Base-by-base conservation (phyloP, 1,139 yeast genomes). In the Pichia sp. region DNA sequence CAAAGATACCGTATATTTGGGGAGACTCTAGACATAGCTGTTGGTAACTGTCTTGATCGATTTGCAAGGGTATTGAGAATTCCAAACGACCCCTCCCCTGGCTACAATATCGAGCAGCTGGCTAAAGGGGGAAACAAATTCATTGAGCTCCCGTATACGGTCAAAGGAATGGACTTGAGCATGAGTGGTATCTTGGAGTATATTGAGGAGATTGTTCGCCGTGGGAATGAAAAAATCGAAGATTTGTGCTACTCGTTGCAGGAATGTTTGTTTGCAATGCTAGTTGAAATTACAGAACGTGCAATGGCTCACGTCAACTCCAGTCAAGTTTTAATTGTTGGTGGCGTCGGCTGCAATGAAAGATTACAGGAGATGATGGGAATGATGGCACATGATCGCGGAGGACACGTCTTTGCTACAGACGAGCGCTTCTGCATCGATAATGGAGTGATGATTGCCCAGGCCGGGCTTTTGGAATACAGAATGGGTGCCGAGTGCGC, bases 371-470 rank as follows among this genome's bases (percentile, higher is more conserved):
- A 88, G 61, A 95, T 95, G 99, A 93, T 93, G 99, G 87, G 79
- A 31, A 71, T 79, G 45, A 95, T 93, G 99, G 96, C 95, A 16
- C 69, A 78, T 42, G 98, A 90, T 63, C 75, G 99, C 56, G 83
- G 86, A 58, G 99, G 98, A 0, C 78, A 80, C 34, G 85, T 93
- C 4, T 88, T 76, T 66, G 97, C 99, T 13, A 95, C 99, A 0
- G 99, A 93, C 68, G 98, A 93, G 66, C 73, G 99, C 56, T 93
- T 93, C 66, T 93, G 98, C 70, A 93, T 93, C 49, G 99, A 93
- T 66, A 93, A 93, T 64, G 98, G 99, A 10, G 93, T 93, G 47
- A 93, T 93, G 99, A 93, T 93, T 64, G 99, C 99, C 1, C 99
- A 93, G 66, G 98, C 99, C 0, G 99, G 99, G 0, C 72, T 93